phyloP scores from a whole-genome alignment of 441 rosid species.

The Melastoma candidum region DNA sequence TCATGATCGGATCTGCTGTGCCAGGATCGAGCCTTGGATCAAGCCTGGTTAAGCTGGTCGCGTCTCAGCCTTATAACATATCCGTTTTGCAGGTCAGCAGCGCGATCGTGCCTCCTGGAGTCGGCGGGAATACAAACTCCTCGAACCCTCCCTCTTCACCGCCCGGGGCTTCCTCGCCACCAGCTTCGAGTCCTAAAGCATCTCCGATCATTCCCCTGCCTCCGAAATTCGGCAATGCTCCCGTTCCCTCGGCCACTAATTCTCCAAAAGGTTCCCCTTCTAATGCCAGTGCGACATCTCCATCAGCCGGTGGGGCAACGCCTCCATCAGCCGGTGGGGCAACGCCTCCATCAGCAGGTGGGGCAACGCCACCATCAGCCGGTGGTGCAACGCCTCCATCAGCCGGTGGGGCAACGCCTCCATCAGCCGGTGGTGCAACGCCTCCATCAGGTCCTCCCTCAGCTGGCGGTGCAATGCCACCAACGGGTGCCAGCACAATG shows the following conservation, averaged over 20 bases:
- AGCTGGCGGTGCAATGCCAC: no score
- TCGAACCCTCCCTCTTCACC: conserved; percentile 9
- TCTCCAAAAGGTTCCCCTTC: no score
- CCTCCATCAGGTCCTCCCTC: background rate
- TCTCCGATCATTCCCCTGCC: conserved; percentile 6
- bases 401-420: conserved; percentile 4
- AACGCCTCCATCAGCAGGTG: background rate
- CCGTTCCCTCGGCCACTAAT: background rate
- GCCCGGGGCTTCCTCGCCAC: conserved; percentile 5
- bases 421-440: conserved; percentile 1
- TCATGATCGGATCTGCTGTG: conserved; percentile 18
- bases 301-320: conserved; percentile 1
- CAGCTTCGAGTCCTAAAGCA: background rate
- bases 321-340: background rate
- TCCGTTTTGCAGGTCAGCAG: conserved; percentile 24
- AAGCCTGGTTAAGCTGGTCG: conserved; percentile 14
- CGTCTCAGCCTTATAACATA: conserved; percentile 15
- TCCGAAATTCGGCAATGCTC: background rate
- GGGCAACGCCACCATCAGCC: background rate
- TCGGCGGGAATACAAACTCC: conserved; percentile 2
- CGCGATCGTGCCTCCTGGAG: conserved; percentile 10
- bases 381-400: conserved; percentile 5
- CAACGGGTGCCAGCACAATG: no score
- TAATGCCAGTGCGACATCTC: no score
- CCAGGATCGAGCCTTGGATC: conserved; percentile 8